Evolutionary conservation across 306 rosid species (phyloP), one percentile per base, ranked within the genome.

Genomic region (Cucurbita pepo): DNA sequence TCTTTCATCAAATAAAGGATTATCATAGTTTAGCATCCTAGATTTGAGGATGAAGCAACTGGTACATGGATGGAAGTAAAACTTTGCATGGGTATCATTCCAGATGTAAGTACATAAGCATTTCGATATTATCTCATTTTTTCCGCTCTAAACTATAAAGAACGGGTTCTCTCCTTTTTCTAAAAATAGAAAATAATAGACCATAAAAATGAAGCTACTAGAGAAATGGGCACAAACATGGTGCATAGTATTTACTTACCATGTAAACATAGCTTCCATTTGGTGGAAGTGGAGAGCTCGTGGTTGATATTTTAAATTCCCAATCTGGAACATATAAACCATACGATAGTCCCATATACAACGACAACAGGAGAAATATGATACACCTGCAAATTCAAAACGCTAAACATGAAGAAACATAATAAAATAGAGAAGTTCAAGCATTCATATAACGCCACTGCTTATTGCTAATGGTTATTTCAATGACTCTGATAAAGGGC

Each of bases 241-340:
- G 60, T 58, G 36, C 36, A n/a, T 61, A 63, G 82, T 52, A 55
- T 75, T 57, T 47, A 66, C 88, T 80, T 56, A 93, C 96, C 87
- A 6, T 73, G 81, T 84, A 90, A 81, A 81, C 53, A 74, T 70
- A 10, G 74, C 69, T 80, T 61, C 74, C 85, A 70, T 79, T 81
- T 56, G 76, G 44, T 76, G 84, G 74, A 60, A 56, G 73, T 73
- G 80, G 54, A 60, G 87, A 84, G 71, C 89, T 75, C n/a, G 82
- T 57, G 63, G 76, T 62, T 8, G 83, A 75, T 58, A 55, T 81
- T 63, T 74, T 65, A 47, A 93, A 90, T 70, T 93, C 87, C 98
- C 98, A 93, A 86, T 93, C 93, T 56, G 98, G 96, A 69, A 93
- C 98, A 72, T 87, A 88, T 36, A 93, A 69, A 74, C 96, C 96